A percentile compares a stretch with the other conserved stretches of the same genome.
Evolutionary conservation across 345 rosid species (phyloP).

Genomic region (Euphorbia peplus): DNA sequence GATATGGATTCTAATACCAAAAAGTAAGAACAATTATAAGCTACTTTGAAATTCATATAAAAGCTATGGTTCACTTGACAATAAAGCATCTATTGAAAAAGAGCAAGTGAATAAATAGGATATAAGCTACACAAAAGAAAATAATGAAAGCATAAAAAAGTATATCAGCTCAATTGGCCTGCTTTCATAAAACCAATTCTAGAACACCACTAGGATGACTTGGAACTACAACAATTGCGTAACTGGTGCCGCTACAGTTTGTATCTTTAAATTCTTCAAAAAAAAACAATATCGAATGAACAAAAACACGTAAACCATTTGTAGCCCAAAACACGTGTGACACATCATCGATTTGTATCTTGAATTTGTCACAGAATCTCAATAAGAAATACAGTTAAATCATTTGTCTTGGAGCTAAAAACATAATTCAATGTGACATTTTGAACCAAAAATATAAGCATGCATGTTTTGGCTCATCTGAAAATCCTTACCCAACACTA

Average conservation of each 20-base stretch:
- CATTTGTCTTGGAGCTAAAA: not conserved
- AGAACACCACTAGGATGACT: not conserved
- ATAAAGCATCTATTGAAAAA: not conserved
- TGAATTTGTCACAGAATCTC: not conserved
- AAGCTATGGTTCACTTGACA: slow-evolving; percentile 8
- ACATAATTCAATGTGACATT: not conserved
- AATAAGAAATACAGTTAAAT: not conserved
- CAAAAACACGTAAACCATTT: not conserved
- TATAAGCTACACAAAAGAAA: not conserved
- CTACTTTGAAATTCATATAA: slow-evolving; percentile 1
- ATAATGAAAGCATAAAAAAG: not conserved
- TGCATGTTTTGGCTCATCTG: not conserved
- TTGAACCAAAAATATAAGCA: not conserved
- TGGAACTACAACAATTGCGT: not conserved
- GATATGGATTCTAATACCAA: not conserved
- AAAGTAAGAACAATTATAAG: not conserved
- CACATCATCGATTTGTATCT: not conserved
- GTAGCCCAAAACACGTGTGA: not conserved
- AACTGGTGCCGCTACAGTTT: not conserved
- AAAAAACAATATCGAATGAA: not conserved
- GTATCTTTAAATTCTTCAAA: not conserved
- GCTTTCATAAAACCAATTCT: not conserved
- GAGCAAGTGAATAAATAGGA: not conserved
- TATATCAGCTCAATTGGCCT: not conserved
- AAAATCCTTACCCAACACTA: not conserved